Percentiles rank a stretch among this genome's conserved stretches.
Evolutionary conservation across 768 basidiomycete genomes (phyloP).

Genomic region (Goffeauzyma gilvescens): DNA sequence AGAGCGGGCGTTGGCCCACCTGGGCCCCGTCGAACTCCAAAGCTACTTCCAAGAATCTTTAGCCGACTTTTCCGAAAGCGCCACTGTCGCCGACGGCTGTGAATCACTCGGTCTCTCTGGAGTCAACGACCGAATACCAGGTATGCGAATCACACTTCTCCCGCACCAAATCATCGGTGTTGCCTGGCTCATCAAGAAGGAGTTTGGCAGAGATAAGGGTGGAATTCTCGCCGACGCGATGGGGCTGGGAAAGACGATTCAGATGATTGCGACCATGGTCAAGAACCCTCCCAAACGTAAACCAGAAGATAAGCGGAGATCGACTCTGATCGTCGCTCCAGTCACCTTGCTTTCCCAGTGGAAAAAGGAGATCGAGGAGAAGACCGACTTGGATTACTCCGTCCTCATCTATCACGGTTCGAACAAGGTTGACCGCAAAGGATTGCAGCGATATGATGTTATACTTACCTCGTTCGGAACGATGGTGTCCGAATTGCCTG

Average conservation of each 20-base stretch:
- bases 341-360: slow-evolving; percentile 47
- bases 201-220: slow-evolving; percentile 24
- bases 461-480: too few relatives aligned
- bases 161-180: slow-evolving; percentile 52
- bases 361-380: slow-evolving; percentile 43
- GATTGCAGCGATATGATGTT: slow-evolving; percentile 44
- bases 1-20: too few relatives aligned
- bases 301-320: too few relatives aligned
- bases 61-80: slow-evolving; percentile 34
- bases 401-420: slow-evolving; percentile 51
- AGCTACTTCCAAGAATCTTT: slow-evolving; percentile 22
- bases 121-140: slow-evolving; percentile 39
- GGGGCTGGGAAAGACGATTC: slow-evolving; percentile 93
- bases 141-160: slow-evolving; percentile 46
- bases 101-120: slow-evolving; percentile 39
- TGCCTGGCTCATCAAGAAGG: slow-evolving; percentile 50
- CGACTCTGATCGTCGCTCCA: slow-evolving; percentile 50
- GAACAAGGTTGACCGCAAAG: slow-evolving; percentile 35
- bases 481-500: slow-evolving; percentile 16
- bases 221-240: slow-evolving; percentile 43
- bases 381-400: slow-evolving; percentile 39
- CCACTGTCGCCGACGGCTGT: slow-evolving; percentile 43
- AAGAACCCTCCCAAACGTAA: slow-evolving; percentile 41
- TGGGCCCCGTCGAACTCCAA: too few relatives aligned
- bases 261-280: slow-evolving; percentile 61